Percentiles rank a stretch among this genome's conserved stretches.
These are phyloP conservation scores for Saccharomycopsis hybrid DNA, from an alignment of 1,139 yeast genomes.

Conservation along the genomic window DNA sequence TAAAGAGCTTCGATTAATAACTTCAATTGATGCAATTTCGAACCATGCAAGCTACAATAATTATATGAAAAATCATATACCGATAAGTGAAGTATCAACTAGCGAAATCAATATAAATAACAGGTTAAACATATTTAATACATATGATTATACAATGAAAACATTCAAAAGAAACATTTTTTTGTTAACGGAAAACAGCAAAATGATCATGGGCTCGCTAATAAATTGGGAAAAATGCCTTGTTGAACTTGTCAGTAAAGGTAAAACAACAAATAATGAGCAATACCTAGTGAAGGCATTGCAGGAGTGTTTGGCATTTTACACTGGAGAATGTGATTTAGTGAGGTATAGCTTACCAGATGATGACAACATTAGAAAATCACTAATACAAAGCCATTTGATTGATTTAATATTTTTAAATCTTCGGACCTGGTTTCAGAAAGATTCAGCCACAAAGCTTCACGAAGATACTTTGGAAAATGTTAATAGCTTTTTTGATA, in stretches of 20 bases:
- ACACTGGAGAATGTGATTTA: constrained; percentile 43
- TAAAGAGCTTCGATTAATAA: constrained; percentile 33
- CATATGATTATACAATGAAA: constrained; percentile 32
- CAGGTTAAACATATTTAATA: constrained; percentile 16
- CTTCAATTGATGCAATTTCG: constrained; percentile 38
- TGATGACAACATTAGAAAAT: constrained; percentile 36
- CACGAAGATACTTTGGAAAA: constrained; percentile 8
- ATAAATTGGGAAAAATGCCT: constrained; percentile 72
- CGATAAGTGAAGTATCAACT: constrained; percentile 24
- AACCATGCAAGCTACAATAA: constrained; percentile 40
- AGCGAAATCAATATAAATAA: constrained; percentile 9
- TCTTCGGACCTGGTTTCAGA: constrained; percentile 35
- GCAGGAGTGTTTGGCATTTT: constrained; percentile 32
- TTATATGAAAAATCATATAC: constrained; percentile 26
- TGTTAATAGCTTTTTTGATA: neutral
- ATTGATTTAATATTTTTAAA: constrained; percentile 51
- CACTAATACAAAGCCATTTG: constrained; percentile 48
- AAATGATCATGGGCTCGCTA: constrained; percentile 47
- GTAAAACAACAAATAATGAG: constrained; percentile 51
- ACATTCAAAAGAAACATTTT: constrained; percentile 42
- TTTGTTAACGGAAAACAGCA: constrained; percentile 41
- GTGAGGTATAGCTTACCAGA: constrained; percentile 49
- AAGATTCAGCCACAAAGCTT: too few relatives aligned
- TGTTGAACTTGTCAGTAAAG: constrained; percentile 40
- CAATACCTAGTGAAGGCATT: constrained; percentile 37